Base-by-base conservation (phyloP, 371 early-diverging fungal species). In the Conidiobolus incongruus region DNA sequence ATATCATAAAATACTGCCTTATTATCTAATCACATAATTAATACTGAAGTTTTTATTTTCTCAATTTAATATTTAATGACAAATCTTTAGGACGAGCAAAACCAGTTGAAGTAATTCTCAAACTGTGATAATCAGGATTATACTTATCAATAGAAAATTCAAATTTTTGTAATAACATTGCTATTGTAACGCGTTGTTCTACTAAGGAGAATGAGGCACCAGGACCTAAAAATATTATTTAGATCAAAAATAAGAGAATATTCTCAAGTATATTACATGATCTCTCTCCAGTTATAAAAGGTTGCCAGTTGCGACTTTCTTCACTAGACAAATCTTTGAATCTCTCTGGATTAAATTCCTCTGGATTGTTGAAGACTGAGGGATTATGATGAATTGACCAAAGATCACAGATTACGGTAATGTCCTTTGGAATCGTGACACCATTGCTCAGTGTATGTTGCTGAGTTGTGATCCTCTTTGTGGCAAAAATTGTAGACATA, bases 131-230 rank as follows among this genome's bases (percentile, higher is more conserved):
- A n/a, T n/a, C n/a, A n/a, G n/a, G n/a, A n/a, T n/a, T n/a, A n/a
- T n/a, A n/a, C n/a, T n/a, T n/a, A n/a, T 48, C 8, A 47, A 58
- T 16, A 54, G 56, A 22, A 21, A 43, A 10, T 33, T 13, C 16
- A 20, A 12, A 41, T 19, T 41, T 41, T 30, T 31, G 28, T 19
- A 41, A 19, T 10, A 41, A 19, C 41, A 41, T 41, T 10, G 30
- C 5, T 11, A 41, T 4, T 8, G 28, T 16, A 30, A 41, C 41
- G 4, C 28, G 10, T 19, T 41, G 41, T 17, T 41, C 41, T 28
- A 41, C 28, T 19, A 41, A 20, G 6, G 41, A 41, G 19, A 41
- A 41, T 5, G 23, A 28, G 7, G 28, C n/a, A 7, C 41, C 41
- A 22, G 21, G n/a, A 15, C 35, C 35, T 35, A 35, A 35, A 13